Percentiles rank a stretch among this genome's conserved stretches.
Conservation (phyloP, 805 yeast species). For the Candida hispaniensis region DNA sequence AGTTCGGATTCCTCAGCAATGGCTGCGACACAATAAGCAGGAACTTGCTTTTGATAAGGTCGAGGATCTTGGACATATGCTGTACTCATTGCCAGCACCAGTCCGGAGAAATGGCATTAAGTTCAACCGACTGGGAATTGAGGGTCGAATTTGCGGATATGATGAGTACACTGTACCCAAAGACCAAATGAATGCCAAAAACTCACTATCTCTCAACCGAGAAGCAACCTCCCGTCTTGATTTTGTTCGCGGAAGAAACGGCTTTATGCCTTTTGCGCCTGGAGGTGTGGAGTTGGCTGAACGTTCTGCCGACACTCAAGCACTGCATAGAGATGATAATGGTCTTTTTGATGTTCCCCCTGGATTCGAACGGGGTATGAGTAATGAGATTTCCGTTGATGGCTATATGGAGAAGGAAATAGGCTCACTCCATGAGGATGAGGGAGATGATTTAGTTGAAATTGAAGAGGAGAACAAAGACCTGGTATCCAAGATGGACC, state of each 20-base stretch:
- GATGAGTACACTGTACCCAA: slow-evolving; percentile 46
- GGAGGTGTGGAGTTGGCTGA: slow-evolving; percentile 53
- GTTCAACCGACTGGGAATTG: slow-evolving; percentile 64
- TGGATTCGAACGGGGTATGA: slow-evolving; percentile 70
- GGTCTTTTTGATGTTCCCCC: slow-evolving; percentile 80
- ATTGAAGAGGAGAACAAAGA: slow-evolving; percentile 19
- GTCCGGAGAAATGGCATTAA: slow-evolving; percentile 54
- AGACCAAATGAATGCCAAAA: slow-evolving; percentile 45
- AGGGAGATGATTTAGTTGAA: slow-evolving; percentile 19
- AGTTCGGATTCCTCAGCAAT: slow-evolving; percentile 51
- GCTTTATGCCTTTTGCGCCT: slow-evolving; percentile 81
- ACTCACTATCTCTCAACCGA: slow-evolving; percentile 64
- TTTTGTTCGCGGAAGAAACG: slow-evolving; percentile 56
- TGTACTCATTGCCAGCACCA: slow-evolving; percentile 49
- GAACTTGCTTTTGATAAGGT: slow-evolving; percentile 25
- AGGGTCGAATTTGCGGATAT: slow-evolving; percentile 54
- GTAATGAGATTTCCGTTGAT: slow-evolving; percentile 22
- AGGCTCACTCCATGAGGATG: slow-evolving; percentile 28
- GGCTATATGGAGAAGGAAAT: slow-evolving; percentile 1
- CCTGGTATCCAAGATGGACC: background rate
- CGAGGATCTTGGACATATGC: slow-evolving; percentile 34
- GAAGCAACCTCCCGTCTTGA: slow-evolving; percentile 52
- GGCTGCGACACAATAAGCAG: slow-evolving; percentile 58
- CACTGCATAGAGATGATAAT: slow-evolving; percentile 52
- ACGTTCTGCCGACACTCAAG: slow-evolving; percentile 21